Evolutionary conservation across 169 alveolate genomes (phyloP), one percentile per base, ranked within the genome.

Genomic region (Ichthyophthirius multifiliis): DNA sequence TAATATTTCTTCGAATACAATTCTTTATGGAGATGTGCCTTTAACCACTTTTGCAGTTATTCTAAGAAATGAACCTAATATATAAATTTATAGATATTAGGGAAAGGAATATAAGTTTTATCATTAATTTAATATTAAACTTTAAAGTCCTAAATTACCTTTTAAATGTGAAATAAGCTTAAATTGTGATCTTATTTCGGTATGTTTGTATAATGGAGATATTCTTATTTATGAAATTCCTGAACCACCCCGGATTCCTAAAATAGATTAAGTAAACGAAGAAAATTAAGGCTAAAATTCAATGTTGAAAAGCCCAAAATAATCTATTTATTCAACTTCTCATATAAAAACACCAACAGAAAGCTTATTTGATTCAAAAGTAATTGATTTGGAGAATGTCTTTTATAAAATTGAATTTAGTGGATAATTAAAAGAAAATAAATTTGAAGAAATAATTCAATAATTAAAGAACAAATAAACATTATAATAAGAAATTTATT

Each of bases 181-280:
- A 2, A 47, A 48, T 73, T 47, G 74, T 15, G 46, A 67, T 31
- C 73, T 71, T 20, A 23, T 81, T 34, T 43, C 74, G 37, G 75
- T 81, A 35, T 35, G 80, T 30, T 31, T 32, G 13, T 81, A 71
- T 55, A 81, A 81, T 71, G 86, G 86, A 20, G 63, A 44, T 48
- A 65, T 81, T 1, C 37, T 31, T n/a, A 67, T 81, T 15, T 81
- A 45, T 73, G 37, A 62, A 12, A 81, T 81, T 15, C 86, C 86
- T n/a, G 86, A 81, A n/a, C 71, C 76, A 10, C 74, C 76, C 15
- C 37, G 47, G 13, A 55, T 55, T 10, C 77, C 77, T 34, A 39
- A 16, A 37, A 37, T 35, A 5, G 77, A 67, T 5, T 5, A 41
- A 35, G 35, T 32, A 39, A 18, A 79, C 43, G 48, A 62, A 41